Percentiles rank a stretch among this genome's conserved stretches.
These are phyloP conservation scores for Saccharomyces hybrid DNA, from an alignment of 1,139 yeast genomes.

Conservation along the genomic window DNA sequence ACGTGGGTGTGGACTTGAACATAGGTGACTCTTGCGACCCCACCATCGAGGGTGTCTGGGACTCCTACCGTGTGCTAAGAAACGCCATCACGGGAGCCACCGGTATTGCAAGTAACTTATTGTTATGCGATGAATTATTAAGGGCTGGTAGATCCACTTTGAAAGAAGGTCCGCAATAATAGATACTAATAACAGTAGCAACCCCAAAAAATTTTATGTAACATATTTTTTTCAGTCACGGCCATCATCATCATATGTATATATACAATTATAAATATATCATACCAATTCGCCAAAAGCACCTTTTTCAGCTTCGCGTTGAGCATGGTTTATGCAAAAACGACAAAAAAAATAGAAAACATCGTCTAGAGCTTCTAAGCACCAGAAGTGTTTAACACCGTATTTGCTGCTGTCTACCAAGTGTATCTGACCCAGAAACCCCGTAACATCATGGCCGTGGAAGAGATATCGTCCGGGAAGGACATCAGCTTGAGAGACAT, in stretches of 20 bases:
- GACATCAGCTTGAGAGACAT: slow-evolving; percentile 23
- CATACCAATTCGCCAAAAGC: background rate
- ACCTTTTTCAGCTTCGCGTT: background rate
- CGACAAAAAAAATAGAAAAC: background rate
- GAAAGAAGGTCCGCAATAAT: slow-evolving; percentile 44
- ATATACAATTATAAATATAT: background rate
- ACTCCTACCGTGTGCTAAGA: slow-evolving; percentile 85
- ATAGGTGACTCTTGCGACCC: slow-evolving; percentile 98
- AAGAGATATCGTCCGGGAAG: slow-evolving; percentile 5
- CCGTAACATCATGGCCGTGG: background rate
- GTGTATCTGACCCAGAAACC: background rate
- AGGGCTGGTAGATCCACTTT: slow-evolving; percentile 93
- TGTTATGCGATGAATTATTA: slow-evolving; percentile 89
- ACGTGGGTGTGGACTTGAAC: slow-evolving; percentile 83
- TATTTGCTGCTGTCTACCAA: background rate
- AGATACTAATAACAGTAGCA: background rate
- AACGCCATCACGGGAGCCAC: slow-evolving; percentile 90
- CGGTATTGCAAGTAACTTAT: slow-evolving; percentile 86
- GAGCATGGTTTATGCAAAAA: background rate
- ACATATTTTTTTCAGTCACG: background rate
- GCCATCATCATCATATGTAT: background rate
- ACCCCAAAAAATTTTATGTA: background rate
- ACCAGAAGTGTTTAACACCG: too few relatives aligned
- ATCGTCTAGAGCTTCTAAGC: too few relatives aligned
- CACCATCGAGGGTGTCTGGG: slow-evolving; percentile 91